Evolutionary conservation across 129 eudicot genomes (phyloP), one percentile per base, ranked within the genome.

Genomic region (Flaveria brownii): DNA sequence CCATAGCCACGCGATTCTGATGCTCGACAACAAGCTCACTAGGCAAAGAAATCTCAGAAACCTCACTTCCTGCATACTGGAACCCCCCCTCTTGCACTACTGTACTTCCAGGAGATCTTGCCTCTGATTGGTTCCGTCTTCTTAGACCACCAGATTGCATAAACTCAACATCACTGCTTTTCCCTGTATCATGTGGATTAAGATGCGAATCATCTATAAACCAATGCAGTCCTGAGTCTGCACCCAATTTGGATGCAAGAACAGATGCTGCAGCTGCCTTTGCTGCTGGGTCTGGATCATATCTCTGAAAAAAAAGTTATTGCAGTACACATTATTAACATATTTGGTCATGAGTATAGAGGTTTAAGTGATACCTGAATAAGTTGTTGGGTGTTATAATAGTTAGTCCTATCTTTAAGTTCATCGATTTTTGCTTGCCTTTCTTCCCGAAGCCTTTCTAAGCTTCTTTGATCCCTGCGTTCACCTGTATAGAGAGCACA

Each of bases 201-300:
- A 61, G 65, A 17, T 74, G 85, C 17, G 86, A 62, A 22, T 89
- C 96, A 33, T 94, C 97, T 74, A 94, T 36, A 47, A 43, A 78
- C 51, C 89, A 75, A 73, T 83, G 91, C 61, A 94, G 74, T 70
- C 98, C 98, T 76, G 97, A 88, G 78, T 91, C 98, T 51, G 90
- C 87, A 54, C 97, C 96, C 78, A 91, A 72, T 80, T 91, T 94
- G 74, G 97, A 89, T 5, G 98, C 97, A 62, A 94, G 91, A 54
- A 91, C 87, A 26, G 88, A 73, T 43, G 98, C 98, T 70, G 98
- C 98, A 62, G 97, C 97, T 72, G 97, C 97, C 73, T 94, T 89
- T 50, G 97, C 96, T 73, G 97, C 96, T 61, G 98, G 98, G 41
- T 94, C 98, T 26, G 96, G 85, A 79, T 94, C 98, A 77, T 94